Base-by-base conservation (phyloP, 2,329 filamentous ascomycete species). In the Fusarium verrucosum region DNA sequence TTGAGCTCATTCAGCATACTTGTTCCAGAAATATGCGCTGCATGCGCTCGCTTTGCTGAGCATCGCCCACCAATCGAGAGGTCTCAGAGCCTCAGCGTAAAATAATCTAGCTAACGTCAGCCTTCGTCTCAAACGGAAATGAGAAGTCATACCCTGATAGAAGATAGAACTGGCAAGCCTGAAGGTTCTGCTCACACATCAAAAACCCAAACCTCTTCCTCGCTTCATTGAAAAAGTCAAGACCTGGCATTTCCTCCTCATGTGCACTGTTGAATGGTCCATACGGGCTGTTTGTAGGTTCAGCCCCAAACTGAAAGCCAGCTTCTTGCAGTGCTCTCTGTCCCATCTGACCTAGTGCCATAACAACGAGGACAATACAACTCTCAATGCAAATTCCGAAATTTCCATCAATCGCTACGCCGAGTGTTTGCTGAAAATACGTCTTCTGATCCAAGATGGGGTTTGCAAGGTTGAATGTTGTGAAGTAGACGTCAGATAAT, bases 11-110 rank as follows among this genome's bases (percentile, higher is more conserved):
- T 10, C 3, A 0, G 4, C n/a, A 19, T 22, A 63, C 63, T 61
- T 67, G 6, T 66, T 67, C 63, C 64, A 66, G 19, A 66, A 66
- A 17, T 52, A 61, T 1, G 64, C 58, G 25, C 54, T 65, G 14
- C 64, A 66, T 17, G 64, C 59, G 3, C 64, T 67, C 2, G 64
- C 64, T 38, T 60, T 65, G 25, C 47, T 66, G 11, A 66, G 41
- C 63, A 66, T 66, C 0, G 63, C 54, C 63, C 63, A 66, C 63
- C 63, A 66, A 11, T 66, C 63, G 0, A 66, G n/a, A 0, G 63
- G 63, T 8, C 63, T 50, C 1, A 66, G 43, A 4, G 63, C 62
- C 19, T 66, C 63, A 1, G 63, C 63, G 10, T 66, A 66, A 14
- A 66, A 66, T 1, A 66, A 14, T 1, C 63, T 66, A 3, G 1